These are phyloP conservation scores for Chiua sp. DNA, from an alignment of 1,284 basidiomycete genomes.

Conservation along the genomic window DNA sequence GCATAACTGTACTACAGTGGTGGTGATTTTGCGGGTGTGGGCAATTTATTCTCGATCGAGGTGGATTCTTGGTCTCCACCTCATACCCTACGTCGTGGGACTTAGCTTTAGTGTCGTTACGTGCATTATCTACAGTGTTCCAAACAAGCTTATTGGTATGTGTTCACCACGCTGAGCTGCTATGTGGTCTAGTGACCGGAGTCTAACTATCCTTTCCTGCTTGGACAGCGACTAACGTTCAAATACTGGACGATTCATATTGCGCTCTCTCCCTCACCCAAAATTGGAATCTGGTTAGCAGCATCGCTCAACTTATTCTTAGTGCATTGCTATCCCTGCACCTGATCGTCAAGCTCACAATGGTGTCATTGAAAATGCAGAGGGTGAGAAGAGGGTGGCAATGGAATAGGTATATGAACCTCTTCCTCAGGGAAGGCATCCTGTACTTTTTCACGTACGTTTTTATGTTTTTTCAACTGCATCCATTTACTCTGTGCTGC, in stretches of 20 bases:
- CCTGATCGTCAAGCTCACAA: neutral
- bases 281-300: neutral
- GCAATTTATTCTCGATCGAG: neutral
- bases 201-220: neutral
- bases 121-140: neutral
- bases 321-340: neutral
- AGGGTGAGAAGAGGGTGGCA: neutral
- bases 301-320: neutral
- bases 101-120: neutral
- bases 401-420: neutral
- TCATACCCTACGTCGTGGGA: neutral
- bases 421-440: neutral
- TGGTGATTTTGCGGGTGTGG: neutral
- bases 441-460: neutral
- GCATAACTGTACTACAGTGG: neutral
- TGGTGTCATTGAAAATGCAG: neutral
- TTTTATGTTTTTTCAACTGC: neutral
- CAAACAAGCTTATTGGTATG: neutral
- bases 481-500: neutral
- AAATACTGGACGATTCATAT: neutral
- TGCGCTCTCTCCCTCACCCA: neutral
- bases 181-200: neutral
- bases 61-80: neutral
- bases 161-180: neutral
- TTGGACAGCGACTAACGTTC: neutral